Evolutionary conservation across 1,284 basidiomycete genomes (phyloP), one percentile per base, ranked within the genome.

Genomic region (Rhodotorula glutinis): DNA sequence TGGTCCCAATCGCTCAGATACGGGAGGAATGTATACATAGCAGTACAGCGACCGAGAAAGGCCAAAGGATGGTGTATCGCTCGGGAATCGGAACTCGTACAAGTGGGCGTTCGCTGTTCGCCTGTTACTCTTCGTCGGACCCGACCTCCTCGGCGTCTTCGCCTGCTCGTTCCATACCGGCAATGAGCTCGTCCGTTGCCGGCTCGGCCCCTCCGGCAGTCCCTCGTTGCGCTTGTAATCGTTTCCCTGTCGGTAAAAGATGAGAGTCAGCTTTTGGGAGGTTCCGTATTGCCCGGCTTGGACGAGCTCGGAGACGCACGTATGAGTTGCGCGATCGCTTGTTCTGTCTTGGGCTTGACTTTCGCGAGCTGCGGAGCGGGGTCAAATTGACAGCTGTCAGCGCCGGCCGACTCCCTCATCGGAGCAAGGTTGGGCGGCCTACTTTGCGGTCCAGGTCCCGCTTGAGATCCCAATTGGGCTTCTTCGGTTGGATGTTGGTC

Each of bases 401-500:
- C 33, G n/a, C n/a, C n/a, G n/a, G n/a, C n/a, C n/a, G n/a, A 38
- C 33, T 38, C 11, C 11, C 33, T 38, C 7, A 5, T 44, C 43
- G 17, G 43, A 44, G 21, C 9, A 44, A 21, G 43, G 21, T 16
- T 16, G 14, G 2, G n/a, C 5, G n/a, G 19, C 65, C 53, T 44
- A 70, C 69, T 54, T 71, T 90, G 80, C 89, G 91, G 64, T 92
- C 90, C 80, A 94, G 87, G 76, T 97, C 92, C 56, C 94, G 86
- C 79, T 95, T 97, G 72, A 98, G 82, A 79, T 98, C 95, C 94
- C 95, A 98, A 79, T 98, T 98, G 16, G 90, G 87, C 57, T 92
- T 85, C 82, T 94, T 95, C 2, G 95, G 95, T 33, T 94, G 94
- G 73, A 98, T 97, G 77, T 96, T 98, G 78, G 92, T 90, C 33